Conservation (phyloP, 1,139 yeast genomes). For the Pneumocystis canis region DNA sequence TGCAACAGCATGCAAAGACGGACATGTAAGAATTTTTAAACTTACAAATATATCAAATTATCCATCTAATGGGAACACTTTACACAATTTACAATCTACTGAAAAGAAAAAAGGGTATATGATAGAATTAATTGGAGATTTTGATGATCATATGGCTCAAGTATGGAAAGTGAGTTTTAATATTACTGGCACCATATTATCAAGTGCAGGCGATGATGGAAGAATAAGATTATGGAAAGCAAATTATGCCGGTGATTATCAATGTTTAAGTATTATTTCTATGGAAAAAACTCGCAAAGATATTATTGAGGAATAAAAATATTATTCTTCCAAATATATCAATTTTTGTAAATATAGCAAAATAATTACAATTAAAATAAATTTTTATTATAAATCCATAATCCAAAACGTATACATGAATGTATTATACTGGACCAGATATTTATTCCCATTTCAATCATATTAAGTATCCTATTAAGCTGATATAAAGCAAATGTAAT, state of each 20-base stretch:
- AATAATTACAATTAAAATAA: background rate
- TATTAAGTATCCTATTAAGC: background rate
- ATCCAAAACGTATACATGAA: background rate
- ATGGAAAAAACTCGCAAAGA: conserved; percentile 33
- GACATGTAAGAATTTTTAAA: conserved; percentile 72
- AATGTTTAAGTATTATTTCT: conserved; percentile 77
- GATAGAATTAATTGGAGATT: conserved; percentile 40
- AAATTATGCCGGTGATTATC: conserved; percentile 70
- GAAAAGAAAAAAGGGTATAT: conserved; percentile 10
- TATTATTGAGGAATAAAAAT: background rate
- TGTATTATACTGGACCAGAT: background rate
- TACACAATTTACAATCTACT: conserved; percentile 13
- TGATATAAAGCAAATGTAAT: background rate
- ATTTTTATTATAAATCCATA: background rate
- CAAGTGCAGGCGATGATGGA: conserved; percentile 94
- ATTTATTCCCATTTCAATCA: background rate
- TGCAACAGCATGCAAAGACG: conserved; percentile 95
- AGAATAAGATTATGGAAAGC: conserved; percentile 84
- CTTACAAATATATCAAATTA: conserved; percentile 26
- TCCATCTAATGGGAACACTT: conserved; percentile 2
- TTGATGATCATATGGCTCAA: conserved; percentile 70
- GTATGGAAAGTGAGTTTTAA: conserved; percentile 97
- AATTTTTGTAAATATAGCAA: background rate
- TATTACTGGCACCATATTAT: conserved; percentile 75
- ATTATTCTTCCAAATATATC: background rate